Evolutionary conservation across 768 basidiomycete genomes (phyloP), one percentile per base, ranked within the genome.

Genomic region (Rhizopogon salebrosus): DNA sequence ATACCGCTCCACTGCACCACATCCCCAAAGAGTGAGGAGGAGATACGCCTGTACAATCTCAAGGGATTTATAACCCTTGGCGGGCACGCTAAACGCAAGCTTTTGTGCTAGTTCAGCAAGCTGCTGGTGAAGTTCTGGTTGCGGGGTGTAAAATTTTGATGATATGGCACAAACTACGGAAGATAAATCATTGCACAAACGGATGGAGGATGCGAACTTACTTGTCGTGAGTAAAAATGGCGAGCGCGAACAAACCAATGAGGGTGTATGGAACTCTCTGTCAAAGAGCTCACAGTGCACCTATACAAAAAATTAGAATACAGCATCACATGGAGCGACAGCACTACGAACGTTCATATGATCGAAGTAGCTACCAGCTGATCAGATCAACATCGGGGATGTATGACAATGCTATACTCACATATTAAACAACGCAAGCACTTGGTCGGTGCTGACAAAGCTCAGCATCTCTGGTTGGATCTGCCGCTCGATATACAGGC

Each of bases 1-100:
- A 62, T 92, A 99, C 7, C 94, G 82, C 68, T 98, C 94, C 20
- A 94, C 93, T 4, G 95, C 94, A 20, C 94, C 94, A 59, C 92
- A 87, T 6, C 94, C 92, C 87, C 92, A 98, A 13, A 92, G 70
- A 2, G 87, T 77, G 49, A 98, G 83, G 8, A 99, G 75, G 18
- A 98, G 73, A 67, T 97, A 99, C 0, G 93, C 95, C 64, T 99
- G 95, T 4, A 95, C 91, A 55, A 95, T 92, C 71, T 94, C 92
- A 40, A 93, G 82, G n/a, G 86, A 89, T 69, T 95, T 95, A 75
- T 91, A 93, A 0, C 92, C 92, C 56, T 79, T 77, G 14, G 88
- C 89, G 18, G 91, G 89, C 13, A 92, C 89, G 55, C 76, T 82
- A 69, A 95, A 98, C 0, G 95, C 89, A 18, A 98, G 81, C 60